These are phyloP conservation scores for Penicillium corylophilum DNA, from an alignment of 2,329 filamentous ascomycete genomes.

Conservation along the genomic window DNA sequence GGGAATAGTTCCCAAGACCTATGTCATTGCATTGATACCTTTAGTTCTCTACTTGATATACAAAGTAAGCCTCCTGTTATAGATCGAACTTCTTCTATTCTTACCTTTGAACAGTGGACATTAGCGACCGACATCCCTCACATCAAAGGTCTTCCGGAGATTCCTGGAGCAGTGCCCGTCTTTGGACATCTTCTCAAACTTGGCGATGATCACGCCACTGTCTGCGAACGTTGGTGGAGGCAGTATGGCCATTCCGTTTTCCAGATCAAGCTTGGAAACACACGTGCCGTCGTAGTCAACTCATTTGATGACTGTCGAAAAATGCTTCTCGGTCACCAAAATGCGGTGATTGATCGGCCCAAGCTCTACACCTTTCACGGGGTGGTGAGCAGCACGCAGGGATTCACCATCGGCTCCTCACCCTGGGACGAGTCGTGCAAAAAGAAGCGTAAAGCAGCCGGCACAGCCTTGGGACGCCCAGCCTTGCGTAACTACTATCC, in stretches of 20 bases:
- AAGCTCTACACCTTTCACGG: slow-evolving; percentile 74
- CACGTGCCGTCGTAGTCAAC: slow-evolving; percentile 69
- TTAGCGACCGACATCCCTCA: slow-evolving; percentile 53
- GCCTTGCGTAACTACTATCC: slow-evolving; percentile 71
- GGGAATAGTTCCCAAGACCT: neutral
- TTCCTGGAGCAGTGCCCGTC: slow-evolving; percentile 55
- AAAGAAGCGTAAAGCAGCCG: slow-evolving; percentile 68
- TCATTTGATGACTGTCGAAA: slow-evolving; percentile 66
- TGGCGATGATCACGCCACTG: slow-evolving; percentile 54
- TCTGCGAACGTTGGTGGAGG: slow-evolving; percentile 54
- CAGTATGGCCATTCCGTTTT: slow-evolving; percentile 59
- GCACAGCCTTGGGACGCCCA: slow-evolving; percentile 69
- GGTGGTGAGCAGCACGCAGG: slow-evolving; percentile 68
- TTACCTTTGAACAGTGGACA: slow-evolving; percentile 1
- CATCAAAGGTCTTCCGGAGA: slow-evolving; percentile 58
- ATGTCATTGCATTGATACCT: slow-evolving; percentile 4
- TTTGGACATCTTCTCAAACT: slow-evolving; percentile 61
- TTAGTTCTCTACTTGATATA: slow-evolving; percentile 7
- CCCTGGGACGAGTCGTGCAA: slow-evolving; percentile 77
- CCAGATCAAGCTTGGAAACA: slow-evolving; percentile 47
- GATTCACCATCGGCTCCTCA: slow-evolving; percentile 74
- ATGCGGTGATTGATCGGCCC: slow-evolving; percentile 69
- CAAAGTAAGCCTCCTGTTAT: slow-evolving; percentile 4
- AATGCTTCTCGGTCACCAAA: slow-evolving; percentile 71
- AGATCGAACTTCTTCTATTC: neutral